Percentiles rank a stretch among this genome's conserved stretches.
Evolutionary conservation across 2,329 filamentous ascomycete species (phyloP).

Genomic region (Hysterium pulicare): DNA sequence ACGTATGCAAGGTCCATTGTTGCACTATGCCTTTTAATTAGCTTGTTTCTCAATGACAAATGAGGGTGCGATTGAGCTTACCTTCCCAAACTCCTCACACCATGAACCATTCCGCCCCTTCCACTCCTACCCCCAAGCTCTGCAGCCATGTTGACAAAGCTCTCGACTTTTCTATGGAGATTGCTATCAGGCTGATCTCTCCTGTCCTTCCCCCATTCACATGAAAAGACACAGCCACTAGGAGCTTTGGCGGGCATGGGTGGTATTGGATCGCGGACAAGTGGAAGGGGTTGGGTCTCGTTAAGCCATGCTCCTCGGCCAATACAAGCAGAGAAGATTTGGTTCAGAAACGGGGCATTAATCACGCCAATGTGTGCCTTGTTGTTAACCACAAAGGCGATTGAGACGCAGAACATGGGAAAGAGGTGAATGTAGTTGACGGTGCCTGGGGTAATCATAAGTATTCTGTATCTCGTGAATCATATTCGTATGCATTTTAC

Average conservation of each 20-base stretch:
- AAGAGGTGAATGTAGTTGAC: constrained; percentile 80
- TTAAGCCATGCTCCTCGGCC: constrained; percentile 69
- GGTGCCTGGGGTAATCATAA: constrained; percentile 47
- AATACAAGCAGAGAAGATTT: constrained; percentile 65
- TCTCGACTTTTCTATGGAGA: constrained; percentile 68
- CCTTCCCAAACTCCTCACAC: constrained; percentile 66
- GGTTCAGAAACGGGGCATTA: constrained; percentile 66
- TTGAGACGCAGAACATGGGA: constrained; percentile 78
- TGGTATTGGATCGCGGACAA: constrained; percentile 60
- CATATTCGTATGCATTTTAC: too few relatives aligned
- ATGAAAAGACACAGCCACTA: constrained; percentile 67
- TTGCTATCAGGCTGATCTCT: constrained; percentile 65
- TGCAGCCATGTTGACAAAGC: constrained; percentile 70
- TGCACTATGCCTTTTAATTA: constrained; percentile 57
- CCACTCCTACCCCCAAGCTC: constrained; percentile 62
- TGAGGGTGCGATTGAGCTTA: constrained; percentile 12
- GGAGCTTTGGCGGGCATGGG: constrained; percentile 64
- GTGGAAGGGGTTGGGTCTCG: constrained; percentile 59
- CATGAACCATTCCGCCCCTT: constrained; percentile 76
- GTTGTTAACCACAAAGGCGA: constrained; percentile 62
- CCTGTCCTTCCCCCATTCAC: constrained; percentile 78
- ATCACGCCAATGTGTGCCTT: constrained; percentile 67
- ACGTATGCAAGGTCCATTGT: constrained; percentile 72
- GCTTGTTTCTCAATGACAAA: background rate
- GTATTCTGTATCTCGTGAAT: too few relatives aligned